Base-by-base conservation (phyloP, 2,329 filamentous ascomycete genomes). In the Aspergillus luchuensis region DNA sequence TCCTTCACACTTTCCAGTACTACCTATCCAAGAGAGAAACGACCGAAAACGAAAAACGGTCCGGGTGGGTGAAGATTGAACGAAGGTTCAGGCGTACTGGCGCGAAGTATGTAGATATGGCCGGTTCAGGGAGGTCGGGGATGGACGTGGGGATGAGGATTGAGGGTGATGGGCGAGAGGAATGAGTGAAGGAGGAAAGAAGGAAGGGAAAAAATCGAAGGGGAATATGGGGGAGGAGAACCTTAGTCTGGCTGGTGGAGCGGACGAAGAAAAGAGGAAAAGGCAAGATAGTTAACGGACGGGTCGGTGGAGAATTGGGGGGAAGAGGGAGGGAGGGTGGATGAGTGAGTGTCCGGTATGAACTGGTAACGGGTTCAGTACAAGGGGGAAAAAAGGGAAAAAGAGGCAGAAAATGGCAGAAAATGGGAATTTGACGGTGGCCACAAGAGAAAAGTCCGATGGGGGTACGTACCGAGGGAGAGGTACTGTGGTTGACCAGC, bases 221-320 rank as follows among this genome's bases (percentile, higher is more conserved):
- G 59, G 57, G 61, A 66, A 71, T 67, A 71, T 67, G 63, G 60
- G 60, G 66, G 63, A 64, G 60, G 59, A 65, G 64, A 60, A 66
- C 64, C 56, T 64, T 60, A 64, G 66, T 65, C 62, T 43, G 55
- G 47, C 47, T 53, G 56, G 65, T 65, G 65, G 65, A 68, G 59
- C 60, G 41, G 53, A 57, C 60, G 62, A 66, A 66, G 59, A 59
- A 66, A 64, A 64, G 53, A 63, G 56, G 59, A 66, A 68, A 65
- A 62, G 54, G 56, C 52, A 65, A 66, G 63, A 63, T 64, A 61
- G 63, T 65, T 60, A 61, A 67, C 64, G 49, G 61, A 67, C 56
- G 63, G 65, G 61, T 63, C 57, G 54, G 65, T 67, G 66, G 66
- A 67, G 66, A 66, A 58, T 61, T 56, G 59, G 66, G 61, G 58